Evolutionary conservation across 345 rosid species (phyloP).

Genomic region (Moringa oleifera): DNA sequence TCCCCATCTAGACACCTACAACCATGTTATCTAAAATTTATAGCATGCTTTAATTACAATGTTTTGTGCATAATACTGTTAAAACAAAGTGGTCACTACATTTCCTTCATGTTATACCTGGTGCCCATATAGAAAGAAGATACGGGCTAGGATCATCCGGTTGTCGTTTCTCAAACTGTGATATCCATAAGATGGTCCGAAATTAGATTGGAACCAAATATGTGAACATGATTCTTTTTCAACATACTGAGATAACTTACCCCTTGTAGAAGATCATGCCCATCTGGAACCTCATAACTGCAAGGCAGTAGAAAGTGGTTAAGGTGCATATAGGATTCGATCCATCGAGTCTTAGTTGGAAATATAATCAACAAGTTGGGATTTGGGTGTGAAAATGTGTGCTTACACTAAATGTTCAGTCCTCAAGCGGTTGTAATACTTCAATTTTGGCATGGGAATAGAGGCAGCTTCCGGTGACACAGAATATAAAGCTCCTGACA

Average conservation of each 20-base stretch:
- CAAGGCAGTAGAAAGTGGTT: conserved; percentile 19
- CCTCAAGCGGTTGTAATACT: conserved; percentile 70
- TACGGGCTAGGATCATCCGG: conserved; percentile 90
- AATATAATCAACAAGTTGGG: neutral
- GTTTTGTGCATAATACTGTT: conserved; percentile 23
- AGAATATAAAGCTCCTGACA: conserved; percentile 85
- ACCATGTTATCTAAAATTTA: no score
- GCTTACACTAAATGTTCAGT: conserved; percentile 99
- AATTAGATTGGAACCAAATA: no score
- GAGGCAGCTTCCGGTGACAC: conserved; percentile 55
- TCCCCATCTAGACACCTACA: no score
- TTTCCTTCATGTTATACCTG: no score
- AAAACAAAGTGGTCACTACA: no score
- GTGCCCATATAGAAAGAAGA: conserved; percentile 92
- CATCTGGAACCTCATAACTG: conserved; percentile 89
- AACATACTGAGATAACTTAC: conserved; percentile 38
- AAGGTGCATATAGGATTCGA: no score
- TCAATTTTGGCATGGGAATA: conserved; percentile 68
- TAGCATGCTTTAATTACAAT: neutral
- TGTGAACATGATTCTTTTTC: no score
- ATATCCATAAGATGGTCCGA: conserved; percentile 9
- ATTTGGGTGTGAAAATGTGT: conserved; percentile 11
- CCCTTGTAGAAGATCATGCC: conserved; percentile 70
- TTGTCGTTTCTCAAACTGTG: conserved; percentile 79
- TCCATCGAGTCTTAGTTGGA: no score